These are phyloP conservation scores for Aurifilum marmelostoma DNA, from an alignment of 2,329 filamentous ascomycete species.

Conservation along the genomic window DNA sequence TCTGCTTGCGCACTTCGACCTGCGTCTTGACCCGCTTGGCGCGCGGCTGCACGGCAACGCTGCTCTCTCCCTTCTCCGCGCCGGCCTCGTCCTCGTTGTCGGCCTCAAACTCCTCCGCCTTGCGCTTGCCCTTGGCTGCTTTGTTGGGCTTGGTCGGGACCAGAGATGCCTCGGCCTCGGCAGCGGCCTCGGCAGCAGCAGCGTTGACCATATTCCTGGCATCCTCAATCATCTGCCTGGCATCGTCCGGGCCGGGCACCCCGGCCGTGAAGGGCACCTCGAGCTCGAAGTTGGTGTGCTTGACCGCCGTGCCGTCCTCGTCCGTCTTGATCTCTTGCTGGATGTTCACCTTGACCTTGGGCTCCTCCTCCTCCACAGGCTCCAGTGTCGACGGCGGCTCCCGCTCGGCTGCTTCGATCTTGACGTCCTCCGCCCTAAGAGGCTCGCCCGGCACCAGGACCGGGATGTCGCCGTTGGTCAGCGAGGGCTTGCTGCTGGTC, in stretches of 20 bases:
- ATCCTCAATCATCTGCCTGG: constrained; percentile 80
- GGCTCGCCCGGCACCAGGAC: constrained; percentile 21
- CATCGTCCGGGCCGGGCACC: constrained; percentile 75
- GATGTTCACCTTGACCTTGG: constrained; percentile 70
- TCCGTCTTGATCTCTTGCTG: constrained; percentile 64
- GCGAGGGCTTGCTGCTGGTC: constrained; percentile 32
- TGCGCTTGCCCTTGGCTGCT: constrained; percentile 65
- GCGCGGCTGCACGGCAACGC: constrained; percentile 46
- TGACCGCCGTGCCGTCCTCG: constrained; percentile 64
- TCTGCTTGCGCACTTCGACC: constrained; percentile 80
- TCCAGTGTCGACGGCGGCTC: constrained; percentile 54
- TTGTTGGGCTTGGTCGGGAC: constrained; percentile 43
- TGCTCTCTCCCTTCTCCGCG: constrained; percentile 45
- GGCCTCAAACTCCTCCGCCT: constrained; percentile 72
- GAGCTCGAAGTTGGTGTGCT: constrained; percentile 73
- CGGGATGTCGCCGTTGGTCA: constrained; percentile 37
- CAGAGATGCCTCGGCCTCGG: constrained; percentile 34
- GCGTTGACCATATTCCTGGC: constrained; percentile 87
- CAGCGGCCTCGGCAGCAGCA: constrained; percentile 46
- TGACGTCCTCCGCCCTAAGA: constrained; percentile 34
- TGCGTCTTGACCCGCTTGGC: constrained; percentile 83
- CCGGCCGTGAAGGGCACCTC: constrained; percentile 72
- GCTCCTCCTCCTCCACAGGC: constrained; percentile 58
- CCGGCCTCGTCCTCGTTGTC: constrained; percentile 48
- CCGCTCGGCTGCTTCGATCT: constrained; percentile 53